A percentile compares a stretch with the other conserved stretches of the same genome.
Conservation (phyloP, 768 basidiomycete species). For the Mycena albidolilacea region DNA sequence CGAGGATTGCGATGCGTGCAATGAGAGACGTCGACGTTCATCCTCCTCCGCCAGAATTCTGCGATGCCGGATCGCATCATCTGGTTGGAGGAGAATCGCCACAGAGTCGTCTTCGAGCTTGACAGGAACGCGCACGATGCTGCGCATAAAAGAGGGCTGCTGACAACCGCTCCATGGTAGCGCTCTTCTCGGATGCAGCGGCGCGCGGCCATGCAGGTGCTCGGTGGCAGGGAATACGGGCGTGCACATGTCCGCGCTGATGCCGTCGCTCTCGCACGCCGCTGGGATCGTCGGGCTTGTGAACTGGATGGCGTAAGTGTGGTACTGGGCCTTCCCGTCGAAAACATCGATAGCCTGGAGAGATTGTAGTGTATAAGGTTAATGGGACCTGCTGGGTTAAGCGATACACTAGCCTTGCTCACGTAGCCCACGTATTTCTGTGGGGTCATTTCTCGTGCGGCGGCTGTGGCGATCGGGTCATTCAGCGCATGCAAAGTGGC, state of each 20-base stretch:
- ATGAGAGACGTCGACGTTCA: neutral
- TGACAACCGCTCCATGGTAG: conserved; percentile 29
- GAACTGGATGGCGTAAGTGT: conserved; percentile 29
- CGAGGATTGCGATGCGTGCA: neutral
- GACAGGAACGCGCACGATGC: conserved; percentile 29
- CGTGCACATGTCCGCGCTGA: conserved; percentile 27
- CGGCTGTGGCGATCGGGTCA: conserved; percentile 30
- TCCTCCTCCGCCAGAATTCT: conserved; percentile 23
- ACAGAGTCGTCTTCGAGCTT: conserved; percentile 14
- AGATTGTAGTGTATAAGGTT: neutral
- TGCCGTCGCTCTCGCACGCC: conserved; percentile 10
- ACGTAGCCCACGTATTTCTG: conserved; percentile 33
- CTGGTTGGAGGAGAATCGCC: conserved; percentile 12
- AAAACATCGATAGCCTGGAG: conserved; percentile 26
- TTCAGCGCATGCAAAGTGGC: conserved; percentile 25
- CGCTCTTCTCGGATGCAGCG: conserved; percentile 2
- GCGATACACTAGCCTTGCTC: conserved; percentile 17
- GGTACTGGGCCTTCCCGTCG: conserved; percentile 24
- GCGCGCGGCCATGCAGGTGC: conserved; percentile 3
- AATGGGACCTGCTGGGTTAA: neutral
- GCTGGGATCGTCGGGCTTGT: conserved; percentile 23
- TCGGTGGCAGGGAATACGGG: conserved; percentile 17
- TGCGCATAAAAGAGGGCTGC: conserved; percentile 33
- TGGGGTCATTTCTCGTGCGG: conserved; percentile 6
- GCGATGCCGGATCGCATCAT: conserved; percentile 24